Conservation (phyloP, 257 asterid species). For the Ajuga chamaepitys region DNA sequence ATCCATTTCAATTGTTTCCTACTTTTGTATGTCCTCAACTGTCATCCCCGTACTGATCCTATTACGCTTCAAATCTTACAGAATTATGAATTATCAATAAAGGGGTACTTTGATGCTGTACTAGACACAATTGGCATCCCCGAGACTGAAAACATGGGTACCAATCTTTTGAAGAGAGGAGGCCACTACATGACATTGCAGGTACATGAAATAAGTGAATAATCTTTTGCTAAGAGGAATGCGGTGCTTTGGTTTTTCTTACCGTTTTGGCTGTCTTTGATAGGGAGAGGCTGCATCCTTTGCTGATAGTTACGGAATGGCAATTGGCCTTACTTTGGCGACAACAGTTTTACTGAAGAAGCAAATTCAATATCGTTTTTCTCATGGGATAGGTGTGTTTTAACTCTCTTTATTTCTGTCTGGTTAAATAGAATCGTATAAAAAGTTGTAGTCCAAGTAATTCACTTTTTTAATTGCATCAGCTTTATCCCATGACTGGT, state of each 20-base stretch:
- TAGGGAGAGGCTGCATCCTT: conserved; percentile 95
- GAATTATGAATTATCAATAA: conserved; percentile 65
- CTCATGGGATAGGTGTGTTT: conserved; percentile 83
- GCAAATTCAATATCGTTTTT: conserved; percentile 70
- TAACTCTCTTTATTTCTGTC: not conserved
- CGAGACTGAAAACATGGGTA: conserved; percentile 75
- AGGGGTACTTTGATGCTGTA: conserved; percentile 90
- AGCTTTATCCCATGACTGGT: not conserved
- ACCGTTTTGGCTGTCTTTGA: conserved; percentile 20
- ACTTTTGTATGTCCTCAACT: not conserved
- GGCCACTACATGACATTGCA: conserved; percentile 98
- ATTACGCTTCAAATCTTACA: conserved; percentile 19
- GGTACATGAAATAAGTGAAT: conserved; percentile 30
- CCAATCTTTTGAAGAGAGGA: conserved; percentile 78
- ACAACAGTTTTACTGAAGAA: conserved; percentile 59
- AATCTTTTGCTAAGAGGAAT: too few species aligned
- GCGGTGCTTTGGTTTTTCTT: too few species aligned
- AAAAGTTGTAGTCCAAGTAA: not conserved
- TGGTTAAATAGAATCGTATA: not conserved
- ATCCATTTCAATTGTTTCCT: not conserved
- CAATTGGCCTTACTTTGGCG: conserved; percentile 76
- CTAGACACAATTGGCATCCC: conserved; percentile 85
- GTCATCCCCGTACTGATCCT: not conserved
- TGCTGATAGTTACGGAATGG: conserved; percentile 72
- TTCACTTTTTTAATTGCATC: not conserved